Conservation (phyloP, 257 asterid species). For the Solanum clarkiae region DNA sequence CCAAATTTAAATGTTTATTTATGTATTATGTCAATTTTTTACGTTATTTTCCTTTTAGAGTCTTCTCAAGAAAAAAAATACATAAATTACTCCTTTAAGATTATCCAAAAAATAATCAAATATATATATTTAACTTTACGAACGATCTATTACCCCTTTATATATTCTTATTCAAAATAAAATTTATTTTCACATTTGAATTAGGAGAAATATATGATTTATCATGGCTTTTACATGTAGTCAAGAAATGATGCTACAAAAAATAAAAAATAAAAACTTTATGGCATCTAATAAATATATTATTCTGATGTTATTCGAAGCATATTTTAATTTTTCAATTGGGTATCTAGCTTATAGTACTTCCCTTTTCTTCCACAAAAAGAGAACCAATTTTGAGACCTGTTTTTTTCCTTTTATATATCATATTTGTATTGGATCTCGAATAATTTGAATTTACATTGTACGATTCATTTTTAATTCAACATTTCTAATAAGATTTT, state of each 20-base stretch:
- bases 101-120: too few relatives aligned
- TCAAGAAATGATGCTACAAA: neutral
- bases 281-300: neutral
- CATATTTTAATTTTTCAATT: neutral
- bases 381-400: neutral
- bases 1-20: neutral
- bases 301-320: neutral
- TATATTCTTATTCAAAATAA: neutral
- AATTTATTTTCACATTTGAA: neutral
- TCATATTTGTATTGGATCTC: neutral
- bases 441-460: neutral
- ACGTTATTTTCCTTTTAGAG: neutral
- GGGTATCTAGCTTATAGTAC: neutral
- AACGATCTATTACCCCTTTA: neutral
- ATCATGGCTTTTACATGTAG: neutral
- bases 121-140: neutral
- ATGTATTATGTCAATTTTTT: neutral
- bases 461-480: fast-evolving
- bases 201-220: neutral
- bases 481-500: neutral
- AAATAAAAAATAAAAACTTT: too few relatives aligned
- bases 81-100: neutral
- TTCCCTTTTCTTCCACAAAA: neutral
- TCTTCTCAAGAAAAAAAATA: neutral
- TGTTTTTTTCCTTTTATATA: neutral